phyloP scores from a whole-genome alignment of 768 basidiomycete species.

The Pseudohyphozyma bogoriensis region DNA sequence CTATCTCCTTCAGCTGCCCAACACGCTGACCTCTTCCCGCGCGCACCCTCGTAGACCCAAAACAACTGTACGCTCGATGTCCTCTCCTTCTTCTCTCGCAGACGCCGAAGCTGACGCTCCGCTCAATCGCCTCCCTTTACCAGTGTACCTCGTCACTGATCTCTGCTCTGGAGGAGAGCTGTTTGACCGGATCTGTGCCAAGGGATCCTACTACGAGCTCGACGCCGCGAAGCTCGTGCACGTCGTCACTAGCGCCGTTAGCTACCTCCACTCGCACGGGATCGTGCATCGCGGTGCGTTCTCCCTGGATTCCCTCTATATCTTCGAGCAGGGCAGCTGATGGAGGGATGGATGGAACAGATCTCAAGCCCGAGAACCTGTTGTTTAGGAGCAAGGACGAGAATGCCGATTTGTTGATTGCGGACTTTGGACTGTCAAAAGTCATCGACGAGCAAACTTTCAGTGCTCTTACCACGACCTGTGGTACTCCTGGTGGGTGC shows the following conservation, averaged over 20 bases:
- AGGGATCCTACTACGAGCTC: constrained; percentile 84
- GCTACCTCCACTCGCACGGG: constrained; percentile 80
- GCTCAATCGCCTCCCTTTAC: background rate
- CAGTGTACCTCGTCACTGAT: constrained; percentile 75
- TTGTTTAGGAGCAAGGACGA: constrained; percentile 82
- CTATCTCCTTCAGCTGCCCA: background rate
- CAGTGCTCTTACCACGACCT: constrained; percentile 81
- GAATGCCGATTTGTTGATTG: constrained; percentile 90
- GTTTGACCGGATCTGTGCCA: constrained; percentile 97
- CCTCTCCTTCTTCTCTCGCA: background rate
- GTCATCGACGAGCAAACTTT: constrained; percentile 86
- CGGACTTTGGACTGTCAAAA: constrained; percentile 79
- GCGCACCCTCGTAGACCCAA: constrained; percentile 7
- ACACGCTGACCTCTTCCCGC: background rate
- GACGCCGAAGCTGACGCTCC: background rate
- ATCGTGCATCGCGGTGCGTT: constrained; percentile 67
- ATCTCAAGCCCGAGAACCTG: constrained; percentile 95
- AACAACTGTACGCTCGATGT: constrained; percentile 28
- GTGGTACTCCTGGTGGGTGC: constrained; percentile 58
- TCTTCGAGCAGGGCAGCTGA: background rate
- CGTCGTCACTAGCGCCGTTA: constrained; percentile 74
- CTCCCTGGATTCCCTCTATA: background rate
- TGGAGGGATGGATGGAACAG: constrained; percentile 34
- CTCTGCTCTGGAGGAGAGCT: constrained; percentile 82
- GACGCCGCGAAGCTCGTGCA: constrained; percentile 83